A percentile compares a stretch with the other conserved stretches of the same genome.
Evolutionary conservation across 1,139 yeast species (phyloP).

Genomic region (Lodderomyces metapsilosis): DNA sequence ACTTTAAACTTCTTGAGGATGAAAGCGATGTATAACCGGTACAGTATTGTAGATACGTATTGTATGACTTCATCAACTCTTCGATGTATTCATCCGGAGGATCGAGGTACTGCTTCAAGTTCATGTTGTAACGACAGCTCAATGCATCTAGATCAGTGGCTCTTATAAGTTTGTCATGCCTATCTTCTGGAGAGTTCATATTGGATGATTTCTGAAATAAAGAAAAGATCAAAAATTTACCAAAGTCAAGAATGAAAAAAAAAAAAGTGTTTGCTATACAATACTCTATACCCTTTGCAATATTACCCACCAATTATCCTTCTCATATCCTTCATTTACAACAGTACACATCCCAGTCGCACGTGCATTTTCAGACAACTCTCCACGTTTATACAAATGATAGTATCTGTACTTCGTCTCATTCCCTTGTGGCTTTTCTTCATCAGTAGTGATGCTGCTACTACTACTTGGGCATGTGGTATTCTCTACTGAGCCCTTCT

Average conservation of each 20-base stretch:
- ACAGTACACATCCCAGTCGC: conserved; percentile 65
- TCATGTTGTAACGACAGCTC: conserved; percentile 66
- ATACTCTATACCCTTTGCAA: conserved; percentile 20
- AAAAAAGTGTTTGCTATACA: no score
- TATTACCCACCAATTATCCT: conserved; percentile 88
- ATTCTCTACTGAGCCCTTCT: conserved; percentile 22
- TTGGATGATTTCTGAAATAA: not conserved
- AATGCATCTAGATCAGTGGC: conserved; percentile 87
- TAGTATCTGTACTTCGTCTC: conserved; percentile 70
- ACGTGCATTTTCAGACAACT: conserved; percentile 65
- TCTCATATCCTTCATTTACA: conserved; percentile 78
- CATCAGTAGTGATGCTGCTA: no score
- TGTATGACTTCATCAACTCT: conserved; percentile 42
- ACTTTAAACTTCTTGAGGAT: conserved; percentile 40
- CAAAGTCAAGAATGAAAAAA: no score
- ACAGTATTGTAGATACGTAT: conserved; percentile 34
- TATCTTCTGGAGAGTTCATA: conserved; percentile 38
- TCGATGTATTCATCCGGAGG: conserved; percentile 50
- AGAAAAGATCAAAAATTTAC: not conserved
- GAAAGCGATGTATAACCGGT: conserved; percentile 41
- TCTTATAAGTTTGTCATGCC: conserved; percentile 52
- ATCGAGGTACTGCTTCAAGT: conserved; percentile 48
- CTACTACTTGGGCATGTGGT: not conserved
- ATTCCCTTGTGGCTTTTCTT: conserved; percentile 16
- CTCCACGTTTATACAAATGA: conserved; percentile 83